phyloP scores from a whole-genome alignment of 202 grass and related monocot genomes.

The Cymbopogon flexuosus region DNA sequence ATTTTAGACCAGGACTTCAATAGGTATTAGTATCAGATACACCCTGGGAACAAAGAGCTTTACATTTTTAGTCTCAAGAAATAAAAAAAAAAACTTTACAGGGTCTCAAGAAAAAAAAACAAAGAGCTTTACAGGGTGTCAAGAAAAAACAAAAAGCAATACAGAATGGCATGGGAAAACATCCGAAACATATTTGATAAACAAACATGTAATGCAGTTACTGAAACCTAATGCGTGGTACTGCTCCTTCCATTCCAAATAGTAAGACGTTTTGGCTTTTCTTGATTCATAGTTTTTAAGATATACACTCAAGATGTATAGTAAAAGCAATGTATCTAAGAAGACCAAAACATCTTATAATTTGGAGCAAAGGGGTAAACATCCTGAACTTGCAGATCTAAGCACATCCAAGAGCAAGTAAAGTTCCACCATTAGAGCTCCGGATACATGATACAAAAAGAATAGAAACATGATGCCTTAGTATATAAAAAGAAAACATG shows the following conservation, averaged over 20 bases:
- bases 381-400: background rate
- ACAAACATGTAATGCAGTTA: background rate
- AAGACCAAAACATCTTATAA: background rate
- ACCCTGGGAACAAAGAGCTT: background rate
- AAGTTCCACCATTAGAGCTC: background rate
- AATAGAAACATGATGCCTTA: background rate
- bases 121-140: background rate
- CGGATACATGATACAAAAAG: background rate
- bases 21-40: conserved; percentile 9
- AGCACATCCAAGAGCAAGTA: background rate
- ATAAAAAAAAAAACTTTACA: background rate
- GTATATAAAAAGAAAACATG: background rate
- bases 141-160: background rate
- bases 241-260: background rate
- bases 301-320: background rate
- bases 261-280: background rate
- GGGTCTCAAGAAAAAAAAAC: no score
- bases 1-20: background rate
- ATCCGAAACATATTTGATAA: background rate
- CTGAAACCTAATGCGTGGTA: background rate
- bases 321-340: background rate
- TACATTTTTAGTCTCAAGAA: background rate
- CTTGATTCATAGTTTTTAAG: background rate
- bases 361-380: background rate
- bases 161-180: background rate